Evolutionary conservation across 106 monocot genomes (phyloP).

Genomic region (Vanilla planifolia): DNA sequence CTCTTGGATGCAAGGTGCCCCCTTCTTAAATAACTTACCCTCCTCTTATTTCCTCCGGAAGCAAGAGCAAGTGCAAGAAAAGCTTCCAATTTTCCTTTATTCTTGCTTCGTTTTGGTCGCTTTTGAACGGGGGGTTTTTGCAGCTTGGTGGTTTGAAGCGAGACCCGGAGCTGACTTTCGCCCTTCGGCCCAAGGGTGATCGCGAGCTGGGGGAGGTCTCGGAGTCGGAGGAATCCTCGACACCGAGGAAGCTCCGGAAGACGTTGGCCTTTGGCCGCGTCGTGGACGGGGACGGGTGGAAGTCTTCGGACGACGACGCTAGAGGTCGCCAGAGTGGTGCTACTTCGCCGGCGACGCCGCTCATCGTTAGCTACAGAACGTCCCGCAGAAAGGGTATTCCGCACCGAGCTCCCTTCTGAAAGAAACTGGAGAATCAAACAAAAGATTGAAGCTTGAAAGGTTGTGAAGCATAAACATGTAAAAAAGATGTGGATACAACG

Average conservation of each 20-base stretch:
- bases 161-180: constrained; percentile 57
- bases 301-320: constrained; percentile 21
- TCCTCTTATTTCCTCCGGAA: not conserved
- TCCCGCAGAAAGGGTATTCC: constrained; percentile 89
- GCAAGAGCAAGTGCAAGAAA: too few relatives aligned
- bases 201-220: constrained; percentile 22
- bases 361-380: constrained; percentile 57
- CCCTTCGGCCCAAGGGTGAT: constrained; percentile 22
- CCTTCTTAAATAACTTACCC: constrained; percentile 4
- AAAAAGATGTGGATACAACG: not conserved
- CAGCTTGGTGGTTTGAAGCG: constrained; percentile 80
- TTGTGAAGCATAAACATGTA: constrained; percentile 6
- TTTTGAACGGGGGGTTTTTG: not conserved
- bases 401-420: constrained; percentile 57
- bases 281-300: constrained; percentile 1
- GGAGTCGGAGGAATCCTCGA: constrained; percentile 38
- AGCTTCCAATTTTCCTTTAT: not conserved
- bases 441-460: not conserved
- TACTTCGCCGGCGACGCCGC: constrained; percentile 79
- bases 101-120: not conserved
- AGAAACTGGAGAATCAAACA: not conserved
- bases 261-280: constrained; percentile 15
- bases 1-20: constrained; percentile 92
- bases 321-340: constrained; percentile 9
- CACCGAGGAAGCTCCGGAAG: constrained; percentile 30